Evolutionary conservation across 768 basidiomycete genomes (phyloP), one percentile per base, ranked within the genome.

Genomic region (Termitomyces sp.): DNA sequence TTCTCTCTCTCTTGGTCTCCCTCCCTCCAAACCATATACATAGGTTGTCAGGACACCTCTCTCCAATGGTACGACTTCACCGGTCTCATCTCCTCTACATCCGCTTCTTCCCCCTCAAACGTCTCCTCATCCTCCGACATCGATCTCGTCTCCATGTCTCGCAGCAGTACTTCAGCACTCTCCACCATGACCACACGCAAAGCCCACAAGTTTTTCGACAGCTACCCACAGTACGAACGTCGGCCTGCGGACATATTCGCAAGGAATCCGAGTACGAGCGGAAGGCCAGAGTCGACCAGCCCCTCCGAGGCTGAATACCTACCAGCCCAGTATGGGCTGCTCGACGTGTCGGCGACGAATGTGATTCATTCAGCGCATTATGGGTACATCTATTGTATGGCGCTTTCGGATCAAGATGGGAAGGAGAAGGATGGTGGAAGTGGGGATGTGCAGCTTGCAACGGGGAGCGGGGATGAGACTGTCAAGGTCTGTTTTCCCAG

Each of bases 21-120:
- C 1, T 65, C 75, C 21, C 72, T 85, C 25, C 84, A 84, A 56
- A 88, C 86, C 0, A 73, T 96, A 30, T 96, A 88, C 67, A 76
- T 96, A 35, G 94, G 94, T 23, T 94, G 92, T 66, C 91, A 97
- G 70, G 91, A 94, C 67, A 94, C 94, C 2, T 94, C 92, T 12
- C 77, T 97, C 28, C 92, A 97, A 65, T 97, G 92, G 92, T 84
- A 86, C 67, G 73, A 81, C 62, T 91, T 94, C 60, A 61, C 56
- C 17, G 64, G 65, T 9, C 50, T 61, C 6, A 40, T 35, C 60
- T 10, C 35, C 8, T 21, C 69, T 46, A 41, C 48, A 42, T 34
- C 52, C 43, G 6, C 42, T 46, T 52, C 35, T 60, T 42, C 19
- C 47, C 57, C 32, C 28, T 16, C 56, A n/a, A 43, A 67, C 42